phyloP scores from a whole-genome alignment of 768 basidiomycete genomes.

The Phylloporus arenicola region DNA sequence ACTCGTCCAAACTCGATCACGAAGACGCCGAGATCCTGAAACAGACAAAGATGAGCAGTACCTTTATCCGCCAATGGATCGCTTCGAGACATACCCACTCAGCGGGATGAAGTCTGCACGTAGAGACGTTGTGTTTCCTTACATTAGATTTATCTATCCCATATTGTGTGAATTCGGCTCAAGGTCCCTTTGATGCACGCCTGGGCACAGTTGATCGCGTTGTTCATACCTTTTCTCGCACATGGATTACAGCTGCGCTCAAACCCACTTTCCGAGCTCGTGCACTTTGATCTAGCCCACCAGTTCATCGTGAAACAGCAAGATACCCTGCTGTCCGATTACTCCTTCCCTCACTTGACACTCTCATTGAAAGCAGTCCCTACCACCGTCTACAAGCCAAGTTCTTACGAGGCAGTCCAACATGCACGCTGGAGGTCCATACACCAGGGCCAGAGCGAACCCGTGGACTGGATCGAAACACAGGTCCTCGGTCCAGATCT shows the following conservation, averaged over 20 bases:
- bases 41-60: conserved; percentile 89
- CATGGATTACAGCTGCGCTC: background rate
- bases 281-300: conserved; percentile 24
- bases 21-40: conserved; percentile 67
- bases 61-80: conserved; percentile 88
- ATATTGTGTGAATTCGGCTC: background rate
- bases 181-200: conserved; percentile 3
- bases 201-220: background rate
- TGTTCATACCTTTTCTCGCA: background rate
- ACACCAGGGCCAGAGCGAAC: conserved; percentile 43
- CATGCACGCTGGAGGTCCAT: conserved; percentile 51
- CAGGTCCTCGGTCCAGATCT: conserved; percentile 72
- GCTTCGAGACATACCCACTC: conserved; percentile 22
- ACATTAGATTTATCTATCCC: background rate
- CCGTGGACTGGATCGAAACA: conserved; percentile 61
- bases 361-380: conserved; percentile 36
- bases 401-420: conserved; percentile 45
- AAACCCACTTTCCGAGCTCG: background rate
- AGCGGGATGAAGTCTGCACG: conserved; percentile 5
- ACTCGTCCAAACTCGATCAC: conserved; percentile 50
- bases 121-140: background rate
- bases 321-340: conserved; percentile 1
- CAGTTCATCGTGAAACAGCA: conserved; percentile 3
- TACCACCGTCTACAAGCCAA: conserved; percentile 58
- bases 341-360: conserved; percentile 11